A percentile compares a stretch with the other conserved stretches of the same genome.
Conservation (phyloP, 2,329 filamentous ascomycete genomes). For the Penicillium paneum region DNA sequence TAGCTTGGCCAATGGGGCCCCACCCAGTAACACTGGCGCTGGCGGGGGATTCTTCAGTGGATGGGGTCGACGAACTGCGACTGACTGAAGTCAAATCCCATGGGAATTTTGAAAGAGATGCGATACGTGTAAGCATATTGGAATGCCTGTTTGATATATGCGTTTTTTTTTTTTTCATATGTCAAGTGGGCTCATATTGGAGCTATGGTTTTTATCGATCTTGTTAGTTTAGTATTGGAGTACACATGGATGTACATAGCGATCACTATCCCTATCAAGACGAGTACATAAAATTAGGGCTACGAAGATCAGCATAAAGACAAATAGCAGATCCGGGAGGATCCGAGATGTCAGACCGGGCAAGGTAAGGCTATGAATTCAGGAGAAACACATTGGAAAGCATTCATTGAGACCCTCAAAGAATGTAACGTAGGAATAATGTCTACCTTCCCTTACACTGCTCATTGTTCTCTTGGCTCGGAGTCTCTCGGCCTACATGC, state of each 20-base stretch:
- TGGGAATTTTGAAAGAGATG: neutral
- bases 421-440: neutral
- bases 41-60: constrained; percentile 40
- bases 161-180: neutral
- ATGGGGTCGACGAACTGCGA: constrained; percentile 33
- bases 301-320: neutral
- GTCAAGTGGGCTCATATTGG: neutral
- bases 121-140: neutral
- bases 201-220: neutral
- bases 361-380: no score
- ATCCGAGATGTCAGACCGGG: neutral
- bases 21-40: constrained; percentile 10
- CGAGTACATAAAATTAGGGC: neutral
- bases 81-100: constrained; percentile 11
- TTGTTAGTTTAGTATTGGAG: neutral
- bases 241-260: constrained; percentile 9
- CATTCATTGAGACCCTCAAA: neutral
- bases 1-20: constrained; percentile 14
- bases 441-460: neutral
- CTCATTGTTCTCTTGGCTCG: neutral
- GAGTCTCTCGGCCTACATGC: neutral
- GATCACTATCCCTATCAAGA: constrained; percentile 2
- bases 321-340: neutral
- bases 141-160: neutral
- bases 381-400: no score